Percentiles rank a stretch among this genome's conserved stretches.
Evolutionary conservation across 2,329 filamentous ascomycete species (phyloP).

Genomic region (Uncinocarpus reesii): DNA sequence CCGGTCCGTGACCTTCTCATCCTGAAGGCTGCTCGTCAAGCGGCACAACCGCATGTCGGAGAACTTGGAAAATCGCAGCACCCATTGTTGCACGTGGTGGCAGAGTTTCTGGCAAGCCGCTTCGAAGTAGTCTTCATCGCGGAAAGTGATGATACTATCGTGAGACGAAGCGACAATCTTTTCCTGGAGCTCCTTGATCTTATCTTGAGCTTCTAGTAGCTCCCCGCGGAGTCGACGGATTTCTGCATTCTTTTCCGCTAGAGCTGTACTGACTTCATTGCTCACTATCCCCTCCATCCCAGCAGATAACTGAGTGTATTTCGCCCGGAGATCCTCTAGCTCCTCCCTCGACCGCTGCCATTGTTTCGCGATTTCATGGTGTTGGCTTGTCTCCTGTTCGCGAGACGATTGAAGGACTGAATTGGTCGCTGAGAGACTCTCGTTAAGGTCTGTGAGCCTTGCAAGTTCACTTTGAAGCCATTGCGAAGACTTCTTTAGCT

Average conservation of each 20-base stretch:
- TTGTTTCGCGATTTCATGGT: slow-evolving; percentile 44
- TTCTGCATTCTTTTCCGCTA: slow-evolving; percentile 76
- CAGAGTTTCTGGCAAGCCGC: slow-evolving; percentile 87
- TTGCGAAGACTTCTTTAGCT: slow-evolving; percentile 66
- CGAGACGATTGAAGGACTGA: slow-evolving; percentile 61
- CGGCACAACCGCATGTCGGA: slow-evolving; percentile 85
- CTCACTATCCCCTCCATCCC: slow-evolving; percentile 54
- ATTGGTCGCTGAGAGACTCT: slow-evolving; percentile 65
- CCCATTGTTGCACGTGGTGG: slow-evolving; percentile 94
- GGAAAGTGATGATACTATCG: slow-evolving; percentile 67
- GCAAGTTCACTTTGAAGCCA: slow-evolving; percentile 73
- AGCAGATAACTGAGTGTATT: slow-evolving; percentile 52
- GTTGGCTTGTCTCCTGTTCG: slow-evolving; percentile 57
- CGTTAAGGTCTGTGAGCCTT: slow-evolving; percentile 72
- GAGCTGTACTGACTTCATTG: slow-evolving; percentile 51
- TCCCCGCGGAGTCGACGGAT: slow-evolving; percentile 68
- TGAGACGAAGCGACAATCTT: slow-evolving; percentile 49
- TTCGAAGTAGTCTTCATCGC: slow-evolving; percentile 93
- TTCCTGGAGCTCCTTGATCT: slow-evolving; percentile 50
- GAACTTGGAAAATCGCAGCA: slow-evolving; percentile 93
- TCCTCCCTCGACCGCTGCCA: slow-evolving; percentile 55
- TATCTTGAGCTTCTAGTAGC: slow-evolving; percentile 58
- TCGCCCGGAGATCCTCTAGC: slow-evolving; percentile 56
- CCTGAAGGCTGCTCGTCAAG: slow-evolving; percentile 69
- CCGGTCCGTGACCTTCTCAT: slow-evolving; percentile 86